Base-by-base conservation (phyloP, 345 rosid genomes). In the Chamaenerion angustifolium region DNA sequence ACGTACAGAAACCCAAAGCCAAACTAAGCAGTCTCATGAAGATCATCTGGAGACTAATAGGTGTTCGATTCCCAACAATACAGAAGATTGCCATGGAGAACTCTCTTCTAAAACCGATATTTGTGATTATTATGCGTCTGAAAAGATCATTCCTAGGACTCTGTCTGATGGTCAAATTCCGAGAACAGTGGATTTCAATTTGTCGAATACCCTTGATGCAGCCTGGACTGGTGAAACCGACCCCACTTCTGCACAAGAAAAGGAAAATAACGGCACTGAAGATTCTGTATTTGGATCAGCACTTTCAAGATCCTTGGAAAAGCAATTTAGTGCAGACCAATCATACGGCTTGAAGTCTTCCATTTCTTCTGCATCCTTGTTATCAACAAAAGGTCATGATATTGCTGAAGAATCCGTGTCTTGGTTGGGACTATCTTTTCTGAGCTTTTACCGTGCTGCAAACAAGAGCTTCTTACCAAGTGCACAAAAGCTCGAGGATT, bases 191-290 rank as follows among this genome's bases (percentile, higher is more conserved):
- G 50, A 71, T 66, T 68, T 62, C 55, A 67, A 73, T 76, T 70
- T 93, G 63, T 79, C 99, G 5, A 85, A 76, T 42, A 77, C 90
- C 43, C 86, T 88, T 61, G 96, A 88, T 58, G 95, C 95, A 62
- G 88, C 93, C 42, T 92, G 98, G 96, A 82, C 73, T 0, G 96
- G 96, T 16, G 72, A 82, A 68, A 80, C 65, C 51, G 74, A 60
- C 25, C 66, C 67, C n/a, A 66, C 60, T 46, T 46, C 58, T 58
- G 64, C 45, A 55, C 57, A 61, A 42, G 54, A 71, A 17, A 69
- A 57, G 61, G 74, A 67, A 53, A 70, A 50, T 27, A 31, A 11
- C n/a, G 42, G 13, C 21, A 7, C 13, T 65, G 51, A 59, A 46
- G 40, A 48, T 43, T 31, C 37, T 31, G 37, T 31, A 31, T 3